Evolutionary conservation across 208 protist genomes (phyloP).

Genomic region (Acanthamoeba healyi): DNA sequence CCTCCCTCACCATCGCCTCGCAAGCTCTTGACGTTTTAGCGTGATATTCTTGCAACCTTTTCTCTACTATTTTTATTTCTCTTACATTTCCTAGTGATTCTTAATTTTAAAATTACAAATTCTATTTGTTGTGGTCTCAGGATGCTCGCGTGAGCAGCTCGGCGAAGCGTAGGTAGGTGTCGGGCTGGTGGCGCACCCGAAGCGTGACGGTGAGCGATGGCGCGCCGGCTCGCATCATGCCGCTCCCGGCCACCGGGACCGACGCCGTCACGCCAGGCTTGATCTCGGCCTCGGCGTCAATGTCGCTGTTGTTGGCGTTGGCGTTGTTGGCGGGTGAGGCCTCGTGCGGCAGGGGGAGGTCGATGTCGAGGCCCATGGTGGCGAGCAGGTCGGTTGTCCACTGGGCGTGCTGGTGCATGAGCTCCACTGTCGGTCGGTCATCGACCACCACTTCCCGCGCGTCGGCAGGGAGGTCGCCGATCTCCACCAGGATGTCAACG

Average conservation of each 20-base stretch:
- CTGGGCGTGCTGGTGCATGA: constrained; percentile 39
- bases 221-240: background rate
- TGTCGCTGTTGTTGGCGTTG: background rate
- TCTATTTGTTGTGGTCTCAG: too few species aligned
- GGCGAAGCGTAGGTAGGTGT: constrained; percentile 47
- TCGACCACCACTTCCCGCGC: background rate
- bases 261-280: too few species aligned
- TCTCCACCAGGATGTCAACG: constrained; percentile 24
- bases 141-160: background rate
- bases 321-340: background rate
- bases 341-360: constrained; percentile 19
- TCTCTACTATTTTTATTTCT: too few species aligned
- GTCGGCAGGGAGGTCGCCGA: background rate
- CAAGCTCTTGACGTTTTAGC: too few species aligned
- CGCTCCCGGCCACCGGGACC: too few species aligned
- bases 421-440: constrained; percentile 50
- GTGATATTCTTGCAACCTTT: too few species aligned
- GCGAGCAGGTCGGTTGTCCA: constrained; percentile 19
- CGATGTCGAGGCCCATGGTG: constrained; percentile 27
- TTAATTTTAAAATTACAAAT: background rate
- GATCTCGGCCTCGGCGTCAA: background rate
- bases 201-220: background rate
- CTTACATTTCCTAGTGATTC: background rate
- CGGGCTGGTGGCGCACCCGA: background rate
- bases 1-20: background rate